Conservation (phyloP, 1,284 basidiomycete genomes). For the Calocybe gambosa region DNA sequence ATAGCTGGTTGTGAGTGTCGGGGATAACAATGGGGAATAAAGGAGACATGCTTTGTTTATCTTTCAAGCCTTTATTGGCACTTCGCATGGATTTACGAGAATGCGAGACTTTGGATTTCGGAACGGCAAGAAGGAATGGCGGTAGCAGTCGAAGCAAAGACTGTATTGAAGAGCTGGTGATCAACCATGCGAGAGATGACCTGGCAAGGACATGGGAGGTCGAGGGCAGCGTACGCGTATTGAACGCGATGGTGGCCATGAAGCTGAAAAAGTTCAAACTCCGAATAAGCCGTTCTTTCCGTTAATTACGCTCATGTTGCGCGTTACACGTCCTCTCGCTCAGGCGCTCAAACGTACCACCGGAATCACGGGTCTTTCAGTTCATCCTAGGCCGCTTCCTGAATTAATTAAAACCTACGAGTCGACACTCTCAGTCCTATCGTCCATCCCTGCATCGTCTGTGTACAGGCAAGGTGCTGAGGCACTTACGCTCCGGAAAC, state of each 20-base stretch:
- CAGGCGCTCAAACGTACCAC: slow-evolving; percentile 73
- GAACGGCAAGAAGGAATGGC: slow-evolving; percentile 85
- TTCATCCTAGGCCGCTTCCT: slow-evolving; percentile 77
- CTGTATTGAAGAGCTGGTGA: slow-evolving; percentile 43
- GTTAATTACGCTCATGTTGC: slow-evolving; percentile 53
- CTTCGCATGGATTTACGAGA: slow-evolving; percentile 93
- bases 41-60: slow-evolving; percentile 74
- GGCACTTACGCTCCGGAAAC: slow-evolving; percentile 79
- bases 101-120: slow-evolving; percentile 93
- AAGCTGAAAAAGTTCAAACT: slow-evolving; percentile 25
- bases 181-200: slow-evolving; percentile 21
- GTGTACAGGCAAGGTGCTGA: slow-evolving; percentile 91
- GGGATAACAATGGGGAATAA: neutral
- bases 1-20: slow-evolving; percentile 8
- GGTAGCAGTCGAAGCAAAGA: slow-evolving; percentile 81
- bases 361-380: slow-evolving; percentile 68
- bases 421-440: slow-evolving; percentile 70
- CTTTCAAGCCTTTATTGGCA: slow-evolving; percentile 93
- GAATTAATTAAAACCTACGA: slow-evolving; percentile 74
- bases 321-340: slow-evolving; percentile 68
- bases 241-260: slow-evolving; percentile 35
- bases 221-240: slow-evolving; percentile 21
- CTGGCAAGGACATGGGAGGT: slow-evolving; percentile 14
- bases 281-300: slow-evolving; percentile 21
- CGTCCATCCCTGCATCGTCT: slow-evolving; percentile 69